A percentile compares a stretch with the other conserved stretches of the same genome.
These are phyloP conservation scores for Combretum micranthum DNA, from an alignment of 345 rosid species.

Conservation along the genomic window DNA sequence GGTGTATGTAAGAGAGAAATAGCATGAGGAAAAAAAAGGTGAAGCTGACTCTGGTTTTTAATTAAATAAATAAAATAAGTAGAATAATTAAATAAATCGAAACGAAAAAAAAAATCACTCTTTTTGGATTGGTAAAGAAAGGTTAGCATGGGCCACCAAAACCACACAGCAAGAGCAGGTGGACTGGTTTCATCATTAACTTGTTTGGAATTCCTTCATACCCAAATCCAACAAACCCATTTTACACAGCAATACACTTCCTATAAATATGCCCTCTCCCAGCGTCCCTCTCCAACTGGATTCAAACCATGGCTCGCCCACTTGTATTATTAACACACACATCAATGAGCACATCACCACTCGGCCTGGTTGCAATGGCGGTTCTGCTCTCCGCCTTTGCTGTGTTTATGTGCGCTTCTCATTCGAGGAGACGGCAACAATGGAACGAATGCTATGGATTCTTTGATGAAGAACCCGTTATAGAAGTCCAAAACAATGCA, in stretches of 20 bases:
- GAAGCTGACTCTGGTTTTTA: too few species aligned
- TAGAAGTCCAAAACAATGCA: slow-evolving; percentile 37
- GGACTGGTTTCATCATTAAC: too few species aligned
- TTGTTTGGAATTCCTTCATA: too few species aligned
- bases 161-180: too few species aligned
- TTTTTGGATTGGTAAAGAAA: too few species aligned
- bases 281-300: neutral
- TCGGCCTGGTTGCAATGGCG: slow-evolving; percentile 31
- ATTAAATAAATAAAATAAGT: too few species aligned
- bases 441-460: slow-evolving; percentile 54
- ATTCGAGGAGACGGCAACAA: slow-evolving; percentile 34
- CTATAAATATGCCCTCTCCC: slow-evolving; percentile 8
- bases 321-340: slow-evolving; percentile 16
- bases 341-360: slow-evolving; percentile 22
- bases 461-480: slow-evolving; percentile 47
- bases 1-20: too few species aligned
- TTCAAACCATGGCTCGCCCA: slow-evolving; percentile 36
- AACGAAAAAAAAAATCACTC: too few species aligned
- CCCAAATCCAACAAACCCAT: slow-evolving; percentile 45
- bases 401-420: slow-evolving; percentile 49
- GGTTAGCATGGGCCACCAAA: too few species aligned
- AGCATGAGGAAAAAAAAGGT: too few species aligned
- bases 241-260: neutral
- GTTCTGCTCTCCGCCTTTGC: slow-evolving; percentile 44
- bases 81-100: too few species aligned